Evolutionary conservation across 352 stramenopile genomes (phyloP).

Genomic region (Lagenidium sp.): DNA sequence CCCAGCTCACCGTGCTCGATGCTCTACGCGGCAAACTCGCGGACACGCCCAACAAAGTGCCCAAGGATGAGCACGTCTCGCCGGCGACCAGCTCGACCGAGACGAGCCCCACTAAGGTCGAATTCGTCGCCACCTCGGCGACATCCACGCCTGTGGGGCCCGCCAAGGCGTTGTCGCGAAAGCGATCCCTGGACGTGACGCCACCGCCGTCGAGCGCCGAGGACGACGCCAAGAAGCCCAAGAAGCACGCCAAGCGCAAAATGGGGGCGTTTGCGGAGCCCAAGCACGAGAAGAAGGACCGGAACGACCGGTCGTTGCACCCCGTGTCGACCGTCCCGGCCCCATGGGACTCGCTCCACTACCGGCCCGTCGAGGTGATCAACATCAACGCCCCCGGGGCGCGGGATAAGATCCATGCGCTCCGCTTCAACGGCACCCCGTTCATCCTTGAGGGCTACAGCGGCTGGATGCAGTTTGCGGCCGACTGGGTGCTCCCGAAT

Average conservation of each 20-base stretch:
- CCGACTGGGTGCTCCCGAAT: constrained; percentile 51
- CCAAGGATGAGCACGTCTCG: no score
- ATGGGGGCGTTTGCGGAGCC: background rate
- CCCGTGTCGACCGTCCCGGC: constrained; percentile 57
- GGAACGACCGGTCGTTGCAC: constrained; percentile 14
- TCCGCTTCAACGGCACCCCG: constrained; percentile 55
- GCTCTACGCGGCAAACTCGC: no score
- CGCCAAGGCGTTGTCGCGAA: constrained; percentile 2
- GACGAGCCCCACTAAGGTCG: no score
- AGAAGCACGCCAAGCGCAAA: background rate
- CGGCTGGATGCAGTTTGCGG: constrained; percentile 56
- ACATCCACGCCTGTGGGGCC: background rate
- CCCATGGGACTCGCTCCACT: constrained; percentile 64
- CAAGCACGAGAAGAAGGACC: constrained; percentile 2
- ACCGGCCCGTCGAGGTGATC: constrained; percentile 50
- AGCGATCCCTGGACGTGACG: constrained; percentile 11
- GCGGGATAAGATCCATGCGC: constrained; percentile 45
- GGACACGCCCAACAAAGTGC: no score
- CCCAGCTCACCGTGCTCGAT: no score
- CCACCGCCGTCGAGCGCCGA: constrained; percentile 2
- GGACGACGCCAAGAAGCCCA: background rate
- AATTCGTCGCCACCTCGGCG: background rate
- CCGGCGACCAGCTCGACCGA: no score
- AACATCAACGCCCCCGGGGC: constrained; percentile 43
- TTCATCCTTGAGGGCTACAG: constrained; percentile 62